phyloP scores from a whole-genome alignment of 441 rosid genomes.

The Populus hybrid region DNA sequence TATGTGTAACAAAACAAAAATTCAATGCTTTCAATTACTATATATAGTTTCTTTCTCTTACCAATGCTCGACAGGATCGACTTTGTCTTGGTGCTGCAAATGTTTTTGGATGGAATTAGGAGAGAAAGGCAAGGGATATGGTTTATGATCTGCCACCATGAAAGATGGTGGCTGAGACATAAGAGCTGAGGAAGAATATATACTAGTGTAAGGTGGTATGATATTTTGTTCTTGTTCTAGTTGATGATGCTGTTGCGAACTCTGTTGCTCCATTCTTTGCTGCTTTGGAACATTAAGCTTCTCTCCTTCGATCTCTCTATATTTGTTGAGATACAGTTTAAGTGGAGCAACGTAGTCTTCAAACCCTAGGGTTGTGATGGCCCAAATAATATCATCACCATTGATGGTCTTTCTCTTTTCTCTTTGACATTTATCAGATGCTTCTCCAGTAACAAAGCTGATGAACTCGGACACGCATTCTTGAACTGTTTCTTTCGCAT shows the following conservation, averaged over 20 bases:
- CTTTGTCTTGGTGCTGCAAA: conserved; percentile 53
- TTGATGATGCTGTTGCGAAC: conserved; percentile 11
- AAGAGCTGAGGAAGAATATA: conserved; percentile 40
- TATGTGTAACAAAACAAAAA: neutral
- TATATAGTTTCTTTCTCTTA: neutral
- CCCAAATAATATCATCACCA: conserved; percentile 65
- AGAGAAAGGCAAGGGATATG: conserved; percentile 54
- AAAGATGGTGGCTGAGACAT: conserved; percentile 45
- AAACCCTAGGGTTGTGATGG: conserved; percentile 60
- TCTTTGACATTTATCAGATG: conserved; percentile 65
- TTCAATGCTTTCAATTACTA: neutral
- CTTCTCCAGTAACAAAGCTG: conserved; percentile 64
- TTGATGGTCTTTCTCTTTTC: conserved; percentile 60
- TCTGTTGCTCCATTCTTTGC: conserved; percentile 32
- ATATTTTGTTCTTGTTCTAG: conserved; percentile 34
- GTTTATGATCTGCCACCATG: conserved; percentile 33
- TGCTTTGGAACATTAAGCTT: conserved; percentile 63
- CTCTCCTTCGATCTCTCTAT: conserved; percentile 60
- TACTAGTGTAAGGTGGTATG: conserved; percentile 25
- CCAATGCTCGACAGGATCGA: conserved; percentile 5
- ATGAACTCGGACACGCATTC: conserved; percentile 73
- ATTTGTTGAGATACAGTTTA: conserved; percentile 51
- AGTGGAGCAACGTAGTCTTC: conserved; percentile 57
- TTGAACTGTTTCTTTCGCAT: conserved; percentile 66
- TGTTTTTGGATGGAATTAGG: conserved; percentile 52